Evolutionary conservation across 2,329 filamentous ascomycete genomes (phyloP).

Genomic region (Apiospora hydei): DNA sequence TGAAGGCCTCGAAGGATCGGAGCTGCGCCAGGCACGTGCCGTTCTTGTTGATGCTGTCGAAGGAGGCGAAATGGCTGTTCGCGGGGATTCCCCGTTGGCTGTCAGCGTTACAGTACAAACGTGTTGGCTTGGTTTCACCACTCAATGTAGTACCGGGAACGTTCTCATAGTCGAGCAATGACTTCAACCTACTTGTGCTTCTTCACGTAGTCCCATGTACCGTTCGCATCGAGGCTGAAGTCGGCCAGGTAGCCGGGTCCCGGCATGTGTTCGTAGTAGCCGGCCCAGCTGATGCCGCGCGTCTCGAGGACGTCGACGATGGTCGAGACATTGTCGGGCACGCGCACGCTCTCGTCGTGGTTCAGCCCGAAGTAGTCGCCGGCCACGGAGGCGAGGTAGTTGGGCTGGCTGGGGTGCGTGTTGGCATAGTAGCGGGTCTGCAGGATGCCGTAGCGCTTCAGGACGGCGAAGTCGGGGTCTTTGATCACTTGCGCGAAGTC

Average conservation of each 20-base stretch:
- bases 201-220: slow-evolving; percentile 47
- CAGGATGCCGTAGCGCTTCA: slow-evolving; percentile 52
- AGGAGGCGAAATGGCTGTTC: slow-evolving; percentile 47
- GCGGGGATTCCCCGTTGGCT: slow-evolving; percentile 32
- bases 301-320: slow-evolving; percentile 54
- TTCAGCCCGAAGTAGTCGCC: slow-evolving; percentile 58
- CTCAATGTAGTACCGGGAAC: slow-evolving; percentile 32
- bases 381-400: slow-evolving; percentile 54
- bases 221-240: slow-evolving; percentile 42
- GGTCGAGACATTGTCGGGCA: slow-evolving; percentile 54
- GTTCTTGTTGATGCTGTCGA: slow-evolving; percentile 48
- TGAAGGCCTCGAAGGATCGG: slow-evolving; percentile 69
- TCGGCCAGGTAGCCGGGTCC: slow-evolving; percentile 55
- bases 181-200: slow-evolving; percentile 44
- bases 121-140: neutral
- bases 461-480: slow-evolving; percentile 48
- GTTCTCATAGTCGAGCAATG: neutral
- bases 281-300: slow-evolving; percentile 50
- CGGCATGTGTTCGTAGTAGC: slow-evolving; percentile 54
- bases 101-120: slow-evolving; percentile 21
- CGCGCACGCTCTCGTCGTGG: slow-evolving; percentile 51
- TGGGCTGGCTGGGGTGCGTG: slow-evolving; percentile 53
- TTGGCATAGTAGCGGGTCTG: slow-evolving; percentile 54
- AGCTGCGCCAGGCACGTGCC: slow-evolving; percentile 62
- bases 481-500: slow-evolving; percentile 51